Conservation (phyloP, 371 early-diverging fungal species). For the Rhizopus delemar region DNA sequence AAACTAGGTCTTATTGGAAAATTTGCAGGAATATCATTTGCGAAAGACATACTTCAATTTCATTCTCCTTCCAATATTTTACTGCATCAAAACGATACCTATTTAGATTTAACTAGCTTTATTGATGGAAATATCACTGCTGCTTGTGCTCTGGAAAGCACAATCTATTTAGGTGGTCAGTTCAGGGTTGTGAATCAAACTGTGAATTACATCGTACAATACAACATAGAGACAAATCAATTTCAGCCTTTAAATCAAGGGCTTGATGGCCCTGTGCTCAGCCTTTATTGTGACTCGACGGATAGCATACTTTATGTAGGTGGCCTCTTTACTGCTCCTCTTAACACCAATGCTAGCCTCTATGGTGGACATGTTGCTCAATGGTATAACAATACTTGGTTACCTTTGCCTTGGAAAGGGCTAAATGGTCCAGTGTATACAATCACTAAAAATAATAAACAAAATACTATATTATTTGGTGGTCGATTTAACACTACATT, state of each 20-base stretch:
- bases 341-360: not conserved
- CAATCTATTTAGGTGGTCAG: slow-evolving; percentile 36
- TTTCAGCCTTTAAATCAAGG: slow-evolving; percentile 56
- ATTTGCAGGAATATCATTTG: slow-evolving; percentile 42
- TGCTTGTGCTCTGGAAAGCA: slow-evolving; percentile 24
- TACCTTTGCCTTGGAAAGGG: slow-evolving; percentile 23
- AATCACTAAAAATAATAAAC: slow-evolving; percentile 12
- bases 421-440: slow-evolving; percentile 31
- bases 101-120: not conserved
- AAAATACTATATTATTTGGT: slow-evolving; percentile 26
- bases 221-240: slow-evolving; percentile 29
- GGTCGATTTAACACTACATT: slow-evolving; percentile 30
- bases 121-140: slow-evolving; percentile 20
- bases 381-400: slow-evolving; percentile 15
- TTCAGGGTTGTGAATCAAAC: slow-evolving; percentile 35
- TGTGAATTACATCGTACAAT: slow-evolving; percentile 43
- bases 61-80: slow-evolving; percentile 11
- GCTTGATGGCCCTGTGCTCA: slow-evolving; percentile 65
- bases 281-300: slow-evolving; percentile 57
- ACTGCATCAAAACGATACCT: not conserved
- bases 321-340: slow-evolving; percentile 37
- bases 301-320: slow-evolving; percentile 45
- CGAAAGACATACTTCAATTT: slow-evolving; percentile 23
- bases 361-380: slow-evolving; percentile 4
- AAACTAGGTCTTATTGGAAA: slow-evolving; percentile 42